Evolutionary conservation across 345 rosid species (phyloP), one percentile per base, ranked within the genome.

Genomic region (Cardamine chenopodiifolia): DNA sequence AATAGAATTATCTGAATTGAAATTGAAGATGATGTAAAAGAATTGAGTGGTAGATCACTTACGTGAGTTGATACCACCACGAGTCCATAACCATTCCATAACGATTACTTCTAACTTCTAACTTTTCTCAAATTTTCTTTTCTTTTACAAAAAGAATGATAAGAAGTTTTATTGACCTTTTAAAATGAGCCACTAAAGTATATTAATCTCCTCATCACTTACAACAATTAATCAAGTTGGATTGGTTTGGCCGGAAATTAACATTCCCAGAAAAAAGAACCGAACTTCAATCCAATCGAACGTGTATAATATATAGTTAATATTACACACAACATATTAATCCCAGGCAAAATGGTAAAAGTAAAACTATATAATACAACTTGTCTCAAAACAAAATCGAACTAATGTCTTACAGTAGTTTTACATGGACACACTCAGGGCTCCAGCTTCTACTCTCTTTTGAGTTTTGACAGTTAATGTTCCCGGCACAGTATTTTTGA

Each of bases 381-480:
- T 68, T 25, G 68, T 59, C 14, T 59, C 34, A 31, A 32, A 54
- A 37, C 23, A 65, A 8, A 23, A 71, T 8, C 6, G 14, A 55
- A 25, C 49, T 68, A 68, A 68, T 20, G 28, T 37, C 73, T 67
- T 28, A 68, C 79, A 50, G 39, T 75, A 68, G 31, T 62, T 42
- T 44, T 62, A 70, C 80, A 76, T 45, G 71, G 34, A 44, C 28
- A 40, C 32, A 50, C 12, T 45, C 22, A 54, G 12, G 19, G 56
- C 56, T 68, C 55, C 56, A 68, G 62, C 61, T 39, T 76, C 69
- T 59, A 15, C 34, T 4, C 68, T 47, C 53, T 65, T 35, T 60
- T 39, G 44, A 12, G 44, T 12, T 59, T 75, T 8, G 64, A 25
- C 66, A 55, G 70, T 42, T 69, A 2, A n/a, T 6, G 22, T 52